Evolutionary conservation across 2,329 filamentous ascomycete species (phyloP).

Genomic region (Dactylonectria macrodidyma): DNA sequence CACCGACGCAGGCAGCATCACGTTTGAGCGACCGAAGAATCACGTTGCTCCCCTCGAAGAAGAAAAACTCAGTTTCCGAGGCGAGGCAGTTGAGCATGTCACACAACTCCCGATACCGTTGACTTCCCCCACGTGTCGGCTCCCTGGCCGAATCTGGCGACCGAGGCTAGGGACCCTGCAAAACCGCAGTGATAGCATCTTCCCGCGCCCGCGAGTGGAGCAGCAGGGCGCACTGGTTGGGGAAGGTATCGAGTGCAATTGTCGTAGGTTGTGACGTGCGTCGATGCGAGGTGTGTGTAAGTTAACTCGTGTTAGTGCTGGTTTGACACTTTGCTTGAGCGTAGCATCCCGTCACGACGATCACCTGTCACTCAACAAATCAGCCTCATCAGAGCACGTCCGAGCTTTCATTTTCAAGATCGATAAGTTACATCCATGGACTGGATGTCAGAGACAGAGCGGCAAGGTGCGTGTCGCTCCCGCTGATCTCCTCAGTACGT

Average conservation of each 20-base stretch:
- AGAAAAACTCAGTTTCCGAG: neutral
- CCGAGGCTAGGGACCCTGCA: slow-evolving; percentile 30
- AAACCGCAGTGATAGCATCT: too few species aligned
- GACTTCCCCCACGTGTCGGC: slow-evolving; percentile 36
- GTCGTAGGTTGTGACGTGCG: neutral
- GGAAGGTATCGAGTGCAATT: neutral
- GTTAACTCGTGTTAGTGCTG: neutral
- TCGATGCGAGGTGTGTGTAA: too few species aligned
- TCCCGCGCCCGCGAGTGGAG: too few species aligned
- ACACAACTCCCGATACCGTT: neutral
- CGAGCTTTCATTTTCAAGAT: neutral
- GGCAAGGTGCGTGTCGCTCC: neutral
- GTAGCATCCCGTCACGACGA: neutral
- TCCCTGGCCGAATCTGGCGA: slow-evolving; percentile 39
- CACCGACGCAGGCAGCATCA: neutral
- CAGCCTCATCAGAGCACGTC: neutral
- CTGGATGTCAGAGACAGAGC: too few species aligned
- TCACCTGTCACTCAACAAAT: neutral
- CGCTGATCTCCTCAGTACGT: neutral
- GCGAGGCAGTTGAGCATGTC: neutral
- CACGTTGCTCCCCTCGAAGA: neutral
- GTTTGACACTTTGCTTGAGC: neutral
- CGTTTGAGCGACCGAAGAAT: too few species aligned
- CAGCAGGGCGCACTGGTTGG: slow-evolving; percentile 17
- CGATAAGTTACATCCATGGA: too few species aligned